A percentile compares a stretch with the other conserved stretches of the same genome.
phyloP scores from a whole-genome alignment of 2,329 filamentous ascomycete genomes.

The Mycosphaerella sp. region DNA sequence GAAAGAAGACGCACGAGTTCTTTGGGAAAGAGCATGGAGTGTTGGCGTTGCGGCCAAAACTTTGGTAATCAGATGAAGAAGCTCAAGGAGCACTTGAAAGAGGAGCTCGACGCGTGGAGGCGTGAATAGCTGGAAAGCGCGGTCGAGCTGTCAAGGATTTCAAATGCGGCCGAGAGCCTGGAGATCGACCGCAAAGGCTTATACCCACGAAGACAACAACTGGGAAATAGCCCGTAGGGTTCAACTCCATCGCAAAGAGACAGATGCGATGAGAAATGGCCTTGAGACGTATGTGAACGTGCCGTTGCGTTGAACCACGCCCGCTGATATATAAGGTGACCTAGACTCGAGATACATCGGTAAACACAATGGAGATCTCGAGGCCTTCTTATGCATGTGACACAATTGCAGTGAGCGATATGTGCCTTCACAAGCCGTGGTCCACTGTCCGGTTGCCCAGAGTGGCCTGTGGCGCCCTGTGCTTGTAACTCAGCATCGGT shows the following conservation, averaged over 20 bases:
- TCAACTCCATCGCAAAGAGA: not conserved
- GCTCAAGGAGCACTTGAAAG: slow-evolving; percentile 68
- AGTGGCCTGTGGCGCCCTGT: not conserved
- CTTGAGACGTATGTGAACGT: not conserved
- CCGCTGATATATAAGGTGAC: not conserved
- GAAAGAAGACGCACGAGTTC: slow-evolving; percentile 57
- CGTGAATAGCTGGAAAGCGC: slow-evolving; percentile 42
- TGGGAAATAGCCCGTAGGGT: not conserved
- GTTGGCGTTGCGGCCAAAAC: slow-evolving; percentile 74
- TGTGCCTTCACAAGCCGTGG: not conserved
- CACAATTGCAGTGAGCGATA: not conserved
- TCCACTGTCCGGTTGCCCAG: not conserved
- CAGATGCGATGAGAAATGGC: not conserved
- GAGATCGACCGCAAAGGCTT: not conserved
- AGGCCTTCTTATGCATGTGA: not conserved
- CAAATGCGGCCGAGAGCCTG: not conserved
- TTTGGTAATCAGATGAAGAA: slow-evolving; percentile 69
- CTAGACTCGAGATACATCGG: not conserved
- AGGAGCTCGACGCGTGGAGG: slow-evolving; percentile 73
- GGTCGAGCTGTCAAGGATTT: not conserved
- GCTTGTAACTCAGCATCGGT: slow-evolving; percentile 2
- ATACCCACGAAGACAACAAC: not conserved
- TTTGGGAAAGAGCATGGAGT: slow-evolving; percentile 56
- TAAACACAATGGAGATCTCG: not conserved
- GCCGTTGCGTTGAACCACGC: not conserved